phyloP scores from a whole-genome alignment of 2,329 filamentous ascomycete genomes.

The Trichoderma lentiforme region DNA sequence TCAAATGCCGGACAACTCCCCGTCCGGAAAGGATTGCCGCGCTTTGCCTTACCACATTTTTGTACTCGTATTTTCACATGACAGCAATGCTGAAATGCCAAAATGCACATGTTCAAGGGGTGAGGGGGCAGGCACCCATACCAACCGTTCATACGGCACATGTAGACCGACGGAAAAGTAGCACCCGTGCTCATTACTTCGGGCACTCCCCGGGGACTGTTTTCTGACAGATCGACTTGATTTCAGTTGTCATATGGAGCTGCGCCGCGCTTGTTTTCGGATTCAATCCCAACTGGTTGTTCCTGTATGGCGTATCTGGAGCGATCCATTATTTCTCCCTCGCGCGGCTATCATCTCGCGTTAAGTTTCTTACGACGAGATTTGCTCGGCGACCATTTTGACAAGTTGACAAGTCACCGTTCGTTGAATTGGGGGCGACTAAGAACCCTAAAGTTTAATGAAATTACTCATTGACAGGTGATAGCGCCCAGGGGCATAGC shows the following conservation, averaged over 20 bases:
- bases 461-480: neutral
- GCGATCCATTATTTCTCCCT: constrained; percentile 2
- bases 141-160: neutral
- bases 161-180: neutral
- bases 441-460: neutral
- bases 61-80: neutral
- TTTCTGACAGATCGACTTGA: constrained; percentile 7
- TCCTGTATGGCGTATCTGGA: neutral
- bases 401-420: neutral
- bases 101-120: neutral
- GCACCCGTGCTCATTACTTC: neutral
- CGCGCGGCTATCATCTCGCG: neutral
- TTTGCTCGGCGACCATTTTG: constrained; percentile 1
- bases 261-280: constrained; percentile 1
- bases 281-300: constrained; percentile 5
- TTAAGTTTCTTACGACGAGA: neutral
- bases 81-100: neutral
- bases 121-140: neutral
- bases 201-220: neutral
- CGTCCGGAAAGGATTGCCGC: neutral
- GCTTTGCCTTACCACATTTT: neutral
- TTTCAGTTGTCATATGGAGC: neutral
- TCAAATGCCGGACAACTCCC: neutral
- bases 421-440: neutral
- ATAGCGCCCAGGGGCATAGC: neutral